Evolutionary conservation across 2,329 filamentous ascomycete species (phyloP).

Genomic region (Triangularia verruculosa): DNA sequence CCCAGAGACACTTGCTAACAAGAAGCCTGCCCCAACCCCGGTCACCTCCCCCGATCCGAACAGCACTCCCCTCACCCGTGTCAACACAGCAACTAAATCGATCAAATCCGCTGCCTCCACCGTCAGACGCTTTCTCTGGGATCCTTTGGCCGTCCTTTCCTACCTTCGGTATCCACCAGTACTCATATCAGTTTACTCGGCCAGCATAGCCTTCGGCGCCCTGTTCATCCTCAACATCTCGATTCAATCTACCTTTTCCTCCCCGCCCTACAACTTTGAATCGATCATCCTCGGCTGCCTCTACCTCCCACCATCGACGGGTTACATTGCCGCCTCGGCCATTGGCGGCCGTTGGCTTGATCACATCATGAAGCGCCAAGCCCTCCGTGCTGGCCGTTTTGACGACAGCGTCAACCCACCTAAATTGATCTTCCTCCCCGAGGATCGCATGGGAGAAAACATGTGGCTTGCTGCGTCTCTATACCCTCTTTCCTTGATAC

Average conservation of each 20-base stretch:
- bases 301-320: constrained; percentile 72
- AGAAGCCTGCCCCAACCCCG: neutral
- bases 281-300: constrained; percentile 69
- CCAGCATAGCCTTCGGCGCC: constrained; percentile 70
- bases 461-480: constrained; percentile 70
- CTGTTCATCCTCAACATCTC: constrained; percentile 78
- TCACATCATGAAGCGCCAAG: constrained; percentile 74
- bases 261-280: constrained; percentile 64
- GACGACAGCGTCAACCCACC: constrained; percentile 57
- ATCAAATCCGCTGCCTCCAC: constrained; percentile 51
- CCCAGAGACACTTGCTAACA: constrained; percentile 59
- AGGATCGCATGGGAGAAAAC: constrained; percentile 81
- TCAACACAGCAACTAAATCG: constrained; percentile 63
- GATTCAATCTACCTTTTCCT: constrained; percentile 66
- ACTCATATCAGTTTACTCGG: constrained; percentile 68
- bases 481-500: constrained; percentile 67
- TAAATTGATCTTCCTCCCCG: constrained; percentile 65
- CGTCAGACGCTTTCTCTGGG: constrained; percentile 62
- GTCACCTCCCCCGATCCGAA: constrained; percentile 11
- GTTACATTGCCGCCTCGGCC: constrained; percentile 67
- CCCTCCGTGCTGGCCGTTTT: constrained; percentile 64
- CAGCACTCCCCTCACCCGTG: constrained; percentile 40
- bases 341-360: constrained; percentile 78
- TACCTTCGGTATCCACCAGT: constrained; percentile 75
- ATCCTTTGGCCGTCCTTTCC: constrained; percentile 67